Evolutionary conservation across 2,329 filamentous ascomycete species (phyloP).

Genomic region (Ceratocystis huliohia): DNA sequence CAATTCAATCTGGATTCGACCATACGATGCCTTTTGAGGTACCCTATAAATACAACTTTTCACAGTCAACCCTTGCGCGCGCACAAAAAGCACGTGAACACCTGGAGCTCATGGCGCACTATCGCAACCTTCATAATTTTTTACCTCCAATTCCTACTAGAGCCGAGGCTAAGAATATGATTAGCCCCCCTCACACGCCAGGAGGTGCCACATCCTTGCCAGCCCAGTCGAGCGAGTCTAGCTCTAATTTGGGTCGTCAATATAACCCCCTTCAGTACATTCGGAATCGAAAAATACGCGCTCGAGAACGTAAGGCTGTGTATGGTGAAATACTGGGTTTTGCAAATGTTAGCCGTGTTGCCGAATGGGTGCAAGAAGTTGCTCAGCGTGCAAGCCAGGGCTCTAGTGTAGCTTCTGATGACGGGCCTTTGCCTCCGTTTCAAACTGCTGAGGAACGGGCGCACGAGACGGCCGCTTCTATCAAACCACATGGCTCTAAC

Average conservation of each 20-base stretch:
- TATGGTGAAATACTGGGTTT: constrained; percentile 68
- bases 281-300: constrained; percentile 74
- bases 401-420: not conserved
- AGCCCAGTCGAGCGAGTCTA: constrained; percentile 27
- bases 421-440: constrained; percentile 34
- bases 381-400: constrained; percentile 25
- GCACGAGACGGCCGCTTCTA: constrained; percentile 34
- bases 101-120: constrained; percentile 75
- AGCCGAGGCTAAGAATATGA: constrained; percentile 7
- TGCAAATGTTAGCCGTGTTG: constrained; percentile 57
- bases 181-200: constrained; percentile 31
- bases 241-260: constrained; percentile 44
- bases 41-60: constrained; percentile 53
- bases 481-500: constrained; percentile 33
- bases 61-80: constrained; percentile 65
- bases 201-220: constrained; percentile 21
- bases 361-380: constrained; percentile 63
- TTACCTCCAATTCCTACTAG: constrained; percentile 55
- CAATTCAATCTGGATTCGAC: constrained; percentile 27
- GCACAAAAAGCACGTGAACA: constrained; percentile 75
- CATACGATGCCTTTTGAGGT: not conserved
- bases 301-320: constrained; percentile 61
- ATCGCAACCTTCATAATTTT: constrained; percentile 64
- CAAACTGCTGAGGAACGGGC: constrained; percentile 33
- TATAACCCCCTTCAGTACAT: constrained; percentile 93